Conservation (phyloP, 768 basidiomycete genomes). For the Galerina marginata region DNA sequence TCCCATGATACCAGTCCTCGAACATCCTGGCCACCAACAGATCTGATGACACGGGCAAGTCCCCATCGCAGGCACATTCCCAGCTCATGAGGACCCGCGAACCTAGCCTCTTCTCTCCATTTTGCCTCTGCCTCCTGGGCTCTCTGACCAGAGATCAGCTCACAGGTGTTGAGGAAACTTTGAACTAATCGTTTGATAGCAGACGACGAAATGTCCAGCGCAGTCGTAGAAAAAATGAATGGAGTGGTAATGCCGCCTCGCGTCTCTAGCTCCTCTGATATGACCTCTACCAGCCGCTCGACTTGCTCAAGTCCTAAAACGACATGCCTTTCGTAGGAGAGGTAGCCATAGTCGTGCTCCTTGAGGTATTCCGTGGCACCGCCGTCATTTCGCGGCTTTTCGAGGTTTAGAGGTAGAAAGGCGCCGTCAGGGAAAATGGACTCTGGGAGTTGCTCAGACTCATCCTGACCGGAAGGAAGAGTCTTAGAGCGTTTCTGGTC, state of each 20-base stretch:
- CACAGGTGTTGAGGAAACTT: conserved; percentile 77
- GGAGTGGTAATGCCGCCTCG: conserved; percentile 87
- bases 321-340: conserved; percentile 75
- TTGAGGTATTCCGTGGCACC: conserved; percentile 39
- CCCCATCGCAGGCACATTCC: conserved; percentile 95
- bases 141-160: conserved; percentile 32
- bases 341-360: conserved; percentile 68
- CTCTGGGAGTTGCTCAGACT: conserved; percentile 35
- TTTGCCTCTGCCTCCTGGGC: conserved; percentile 52
- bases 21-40: conserved; percentile 72
- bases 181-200: conserved; percentile 78
- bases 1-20: conserved; percentile 89
- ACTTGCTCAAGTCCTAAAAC: conserved; percentile 79
- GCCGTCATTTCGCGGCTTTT: conserved; percentile 45
- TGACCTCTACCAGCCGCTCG: conserved; percentile 69
- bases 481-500: conserved; percentile 51
- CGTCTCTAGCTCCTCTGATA: conserved; percentile 71
- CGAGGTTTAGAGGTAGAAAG: conserved; percentile 58
- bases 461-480: conserved; percentile 41
- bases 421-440: conserved; percentile 53
- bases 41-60: conserved; percentile 76
- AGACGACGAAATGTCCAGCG: conserved; percentile 82
- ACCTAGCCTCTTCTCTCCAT: conserved; percentile 82
- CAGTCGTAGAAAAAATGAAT: conserved; percentile 88
- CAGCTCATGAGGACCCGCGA: conserved; percentile 86